Evolutionary conservation across 768 basidiomycete species (phyloP).

Genomic region (Suillus placidus): DNA sequence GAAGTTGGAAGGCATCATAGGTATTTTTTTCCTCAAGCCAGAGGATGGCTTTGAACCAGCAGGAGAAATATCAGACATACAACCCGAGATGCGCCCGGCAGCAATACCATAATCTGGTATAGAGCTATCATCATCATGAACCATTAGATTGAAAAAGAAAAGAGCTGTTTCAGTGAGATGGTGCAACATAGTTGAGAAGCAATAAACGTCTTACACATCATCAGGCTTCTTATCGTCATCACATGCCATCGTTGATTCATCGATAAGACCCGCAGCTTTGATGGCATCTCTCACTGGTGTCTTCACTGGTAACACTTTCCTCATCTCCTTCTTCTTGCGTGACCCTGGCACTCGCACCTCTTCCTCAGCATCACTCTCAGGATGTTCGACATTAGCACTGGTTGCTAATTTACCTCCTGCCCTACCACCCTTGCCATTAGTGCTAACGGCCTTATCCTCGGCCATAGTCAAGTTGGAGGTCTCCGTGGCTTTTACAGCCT

Average conservation of each 20-base stretch:
- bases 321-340: too few relatives aligned
- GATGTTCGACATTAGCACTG: not conserved
- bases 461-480: not conserved
- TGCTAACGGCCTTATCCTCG: not conserved
- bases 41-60: not conserved
- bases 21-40: not conserved
- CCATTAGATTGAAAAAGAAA: not conserved
- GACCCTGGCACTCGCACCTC: not conserved
- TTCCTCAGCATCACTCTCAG: not conserved
- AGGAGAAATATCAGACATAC: not conserved
- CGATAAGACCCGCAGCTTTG: not conserved
- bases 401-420: not conserved
- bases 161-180: not conserved
- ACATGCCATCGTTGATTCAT: not conserved
- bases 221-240: not conserved
- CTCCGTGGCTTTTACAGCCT: not conserved
- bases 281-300: not conserved
- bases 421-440: not conserved
- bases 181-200: not conserved
- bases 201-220: not conserved
- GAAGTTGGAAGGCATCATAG: not conserved
- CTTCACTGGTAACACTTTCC: too few relatives aligned
- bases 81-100: not conserved
- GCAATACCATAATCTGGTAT: too few relatives aligned
- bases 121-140: not conserved